Base-by-base conservation (phyloP, 306 rosid genomes). In the Senna tora region DNA sequence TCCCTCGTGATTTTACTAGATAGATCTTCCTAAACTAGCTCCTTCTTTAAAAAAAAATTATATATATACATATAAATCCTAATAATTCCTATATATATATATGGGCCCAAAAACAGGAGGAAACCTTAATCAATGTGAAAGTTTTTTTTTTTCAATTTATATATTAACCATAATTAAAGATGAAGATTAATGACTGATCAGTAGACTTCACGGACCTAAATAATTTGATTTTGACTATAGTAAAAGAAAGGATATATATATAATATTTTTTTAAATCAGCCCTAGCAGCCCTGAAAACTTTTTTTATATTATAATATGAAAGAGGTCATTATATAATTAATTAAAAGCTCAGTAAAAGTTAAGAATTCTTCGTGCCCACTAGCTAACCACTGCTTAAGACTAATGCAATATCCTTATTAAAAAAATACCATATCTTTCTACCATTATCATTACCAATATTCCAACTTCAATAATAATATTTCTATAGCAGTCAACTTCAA, bases 221-320 rank as follows among this genome's bases (percentile, higher is more conserved):
- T 82, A 50, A 78, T 82, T 74, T 82, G 75, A 70, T 82, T 69
- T 78, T 78, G 77, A 82, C 83, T 74, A 57, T 17, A 46, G 71
- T 15, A 41, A 28, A 33, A 68, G 34, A 77, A 47, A 81, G 71
- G 69, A 77, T 45, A 77, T 38, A 50, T n/a, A 51, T 25, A 59
- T 53, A 51, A 49, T 72, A 72, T 52, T 53, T 67, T 67, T 6
- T 50, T 5, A 17, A 73, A 30, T 19, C 28, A 68, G 28, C 33
- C 9, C 21, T 15, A 68, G 76, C 64, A 53, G 79, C 71, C 79
- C 53, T 21, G 33, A 62, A 68, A 73, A 65, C 60, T 63, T 9
- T n/a, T 66, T 47, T 38, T 73, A 73, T 61, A 46, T 47, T 69
- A 82, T 36, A 36, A 36, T 36, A 36, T 36, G 8, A 36, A 56